phyloP scores from a whole-genome alignment of 2,329 filamentous ascomycete genomes.

The Talaromyces rugulosus region DNA sequence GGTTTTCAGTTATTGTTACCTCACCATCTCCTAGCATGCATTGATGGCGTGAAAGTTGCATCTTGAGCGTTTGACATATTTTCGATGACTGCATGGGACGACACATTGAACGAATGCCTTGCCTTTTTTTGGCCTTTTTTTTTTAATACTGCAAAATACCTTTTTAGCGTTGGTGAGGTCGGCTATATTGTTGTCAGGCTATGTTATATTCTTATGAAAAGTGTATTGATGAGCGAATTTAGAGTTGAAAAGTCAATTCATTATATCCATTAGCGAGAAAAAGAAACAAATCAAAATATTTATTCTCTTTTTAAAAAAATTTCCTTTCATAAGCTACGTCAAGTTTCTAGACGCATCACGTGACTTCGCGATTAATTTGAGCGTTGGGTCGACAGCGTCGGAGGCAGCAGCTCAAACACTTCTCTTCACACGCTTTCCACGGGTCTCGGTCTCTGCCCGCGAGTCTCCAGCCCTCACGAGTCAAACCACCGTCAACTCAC shows the following conservation, averaged over 20 bases:
- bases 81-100: not conserved
- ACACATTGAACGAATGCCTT: not conserved
- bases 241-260: not conserved
- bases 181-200: not conserved
- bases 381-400: not conserved
- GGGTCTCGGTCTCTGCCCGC: not conserved
- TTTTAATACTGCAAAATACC: not conserved
- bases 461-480: not conserved
- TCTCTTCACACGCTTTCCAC: not conserved
- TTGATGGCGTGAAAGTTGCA: constrained; percentile 8
- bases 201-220: no score
- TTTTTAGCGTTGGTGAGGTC: not conserved
- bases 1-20: constrained; percentile 7
- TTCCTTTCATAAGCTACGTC: not conserved
- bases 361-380: not conserved
- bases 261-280: not conserved
- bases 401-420: not conserved
- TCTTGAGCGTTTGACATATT: constrained; percentile 10
- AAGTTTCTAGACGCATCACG: not conserved
- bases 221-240: no score
- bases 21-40: constrained; percentile 14
- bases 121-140: not conserved
- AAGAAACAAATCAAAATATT: no score
- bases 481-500: not conserved
- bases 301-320: no score